Conservation (phyloP, 2,329 filamentous ascomycete genomes). For the Cucurbitaria berberidis region DNA sequence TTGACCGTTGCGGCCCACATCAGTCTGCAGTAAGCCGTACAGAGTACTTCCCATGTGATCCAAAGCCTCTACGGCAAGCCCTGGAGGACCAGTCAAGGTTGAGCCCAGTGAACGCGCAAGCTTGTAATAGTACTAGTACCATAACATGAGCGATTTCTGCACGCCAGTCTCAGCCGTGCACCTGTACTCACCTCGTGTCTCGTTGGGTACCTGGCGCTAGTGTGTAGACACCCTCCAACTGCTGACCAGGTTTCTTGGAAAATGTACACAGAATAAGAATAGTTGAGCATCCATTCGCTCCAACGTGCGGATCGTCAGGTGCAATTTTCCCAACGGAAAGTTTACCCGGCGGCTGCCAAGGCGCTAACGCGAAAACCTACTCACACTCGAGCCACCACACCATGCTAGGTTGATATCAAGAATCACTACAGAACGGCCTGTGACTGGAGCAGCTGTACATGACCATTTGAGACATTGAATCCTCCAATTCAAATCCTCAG, state of each 20-base stretch:
- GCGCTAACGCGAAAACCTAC: slow-evolving; percentile 24
- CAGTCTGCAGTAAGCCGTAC: background rate
- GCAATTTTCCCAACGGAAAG: too few species aligned
- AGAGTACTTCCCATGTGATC: background rate
- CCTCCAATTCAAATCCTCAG: background rate
- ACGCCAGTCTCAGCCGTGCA: background rate
- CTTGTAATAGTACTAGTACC: too few species aligned
- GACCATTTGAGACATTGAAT: too few species aligned
- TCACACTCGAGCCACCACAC: background rate
- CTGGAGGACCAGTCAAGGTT: background rate
- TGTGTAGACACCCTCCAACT: too few species aligned
- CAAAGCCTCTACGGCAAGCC: background rate
- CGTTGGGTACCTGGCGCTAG: too few species aligned
- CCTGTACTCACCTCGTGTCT: background rate
- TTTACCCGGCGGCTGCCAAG: too few species aligned
- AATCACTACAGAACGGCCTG: background rate
- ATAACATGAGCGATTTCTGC: background rate
- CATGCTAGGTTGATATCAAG: background rate
- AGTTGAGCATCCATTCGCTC: too few species aligned
- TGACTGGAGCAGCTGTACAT: background rate
- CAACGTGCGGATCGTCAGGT: background rate
- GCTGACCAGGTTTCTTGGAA: too few species aligned
- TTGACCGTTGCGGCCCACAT: background rate
- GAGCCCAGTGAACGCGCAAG: background rate
- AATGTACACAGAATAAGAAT: too few species aligned